Conservation (phyloP, 192 early-diverging fungal genomes). For the Chytriomyces sp. region DNA sequence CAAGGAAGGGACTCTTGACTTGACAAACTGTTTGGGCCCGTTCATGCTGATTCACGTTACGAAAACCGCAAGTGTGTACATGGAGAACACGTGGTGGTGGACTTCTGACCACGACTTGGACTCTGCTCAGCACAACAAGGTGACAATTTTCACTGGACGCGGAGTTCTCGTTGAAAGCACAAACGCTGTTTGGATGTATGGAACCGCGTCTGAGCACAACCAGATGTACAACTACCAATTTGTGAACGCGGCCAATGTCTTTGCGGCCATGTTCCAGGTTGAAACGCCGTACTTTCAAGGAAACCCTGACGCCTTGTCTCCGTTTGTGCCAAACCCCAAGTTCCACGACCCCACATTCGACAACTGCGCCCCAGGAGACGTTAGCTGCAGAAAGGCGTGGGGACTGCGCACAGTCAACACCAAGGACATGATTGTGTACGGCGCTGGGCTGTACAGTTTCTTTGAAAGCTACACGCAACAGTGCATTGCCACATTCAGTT, state of each 20-base stretch:
- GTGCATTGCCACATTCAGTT: slow-evolving; percentile 37
- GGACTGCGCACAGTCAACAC: slow-evolving; percentile 44
- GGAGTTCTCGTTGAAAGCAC: slow-evolving; percentile 41
- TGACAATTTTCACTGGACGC: slow-evolving; percentile 41
- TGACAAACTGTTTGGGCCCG: slow-evolving; percentile 36
- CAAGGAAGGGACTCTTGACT: not conserved
- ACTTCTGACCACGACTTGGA: slow-evolving; percentile 54
- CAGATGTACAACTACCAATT: slow-evolving; percentile 50
- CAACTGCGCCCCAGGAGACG: slow-evolving; percentile 19
- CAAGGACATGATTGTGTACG: slow-evolving; percentile 42
- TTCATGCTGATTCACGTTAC: slow-evolving; percentile 40
- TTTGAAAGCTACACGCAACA: slow-evolving; percentile 47
- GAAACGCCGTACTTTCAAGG: slow-evolving; percentile 53
- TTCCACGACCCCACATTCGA: slow-evolving; percentile 39
- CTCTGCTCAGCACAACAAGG: slow-evolving; percentile 34
- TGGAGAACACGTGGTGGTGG: slow-evolving; percentile 53
- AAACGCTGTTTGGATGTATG: slow-evolving; percentile 44
- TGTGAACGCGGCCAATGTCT: slow-evolving; percentile 39
- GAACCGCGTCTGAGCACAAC: slow-evolving; percentile 48
- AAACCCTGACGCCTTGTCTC: slow-evolving; percentile 32
- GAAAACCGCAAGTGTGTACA: slow-evolving; percentile 40
- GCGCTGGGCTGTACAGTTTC: slow-evolving; percentile 53
- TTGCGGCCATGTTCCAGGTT: slow-evolving; percentile 48
- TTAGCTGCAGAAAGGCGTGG: slow-evolving; percentile 43
- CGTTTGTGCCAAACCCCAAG: slow-evolving; percentile 35